A percentile compares a stretch with the other conserved stretches of the same genome.
These are phyloP conservation scores for Anacardium occidentale DNA, from an alignment of 345 rosid genomes.

Conservation along the genomic window DNA sequence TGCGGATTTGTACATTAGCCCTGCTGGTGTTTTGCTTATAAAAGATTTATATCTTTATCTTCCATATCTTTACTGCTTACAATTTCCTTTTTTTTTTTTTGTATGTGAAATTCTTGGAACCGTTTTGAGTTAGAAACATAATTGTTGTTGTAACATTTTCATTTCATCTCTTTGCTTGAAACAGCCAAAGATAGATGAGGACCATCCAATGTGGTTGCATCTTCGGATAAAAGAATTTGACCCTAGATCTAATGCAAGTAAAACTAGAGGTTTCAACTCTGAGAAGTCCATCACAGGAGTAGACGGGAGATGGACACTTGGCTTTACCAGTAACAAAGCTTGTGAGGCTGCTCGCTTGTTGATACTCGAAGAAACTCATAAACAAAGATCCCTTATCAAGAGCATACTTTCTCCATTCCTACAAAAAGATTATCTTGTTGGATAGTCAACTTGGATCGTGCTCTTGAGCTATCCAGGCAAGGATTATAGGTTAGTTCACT, in stretches of 20 bases:
- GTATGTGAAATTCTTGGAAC: background rate
- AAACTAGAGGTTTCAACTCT: constrained; percentile 23
- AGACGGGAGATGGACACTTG: constrained; percentile 67
- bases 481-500: constrained; percentile 23
- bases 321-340: constrained; percentile 45
- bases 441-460: constrained; percentile 26
- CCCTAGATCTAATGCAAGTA: constrained; percentile 34
- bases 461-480: background rate
- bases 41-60: background rate
- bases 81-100: background rate
- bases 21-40: background rate
- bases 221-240: constrained; percentile 57
- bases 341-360: constrained; percentile 45
- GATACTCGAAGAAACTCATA: constrained; percentile 41
- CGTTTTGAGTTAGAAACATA: background rate
- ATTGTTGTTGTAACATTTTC: background rate
- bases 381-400: constrained; percentile 44
- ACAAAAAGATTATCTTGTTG: constrained; percentile 18
- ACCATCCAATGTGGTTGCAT: constrained; percentile 59
- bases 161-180: constrained; percentile 14
- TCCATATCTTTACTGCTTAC: background rate
- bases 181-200: constrained; percentile 58
- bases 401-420: constrained; percentile 38
- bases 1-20: background rate
- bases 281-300: constrained; percentile 24